phyloP scores from a whole-genome alignment of 2,329 filamentous ascomycete species.

The Xylaria sp. region DNA sequence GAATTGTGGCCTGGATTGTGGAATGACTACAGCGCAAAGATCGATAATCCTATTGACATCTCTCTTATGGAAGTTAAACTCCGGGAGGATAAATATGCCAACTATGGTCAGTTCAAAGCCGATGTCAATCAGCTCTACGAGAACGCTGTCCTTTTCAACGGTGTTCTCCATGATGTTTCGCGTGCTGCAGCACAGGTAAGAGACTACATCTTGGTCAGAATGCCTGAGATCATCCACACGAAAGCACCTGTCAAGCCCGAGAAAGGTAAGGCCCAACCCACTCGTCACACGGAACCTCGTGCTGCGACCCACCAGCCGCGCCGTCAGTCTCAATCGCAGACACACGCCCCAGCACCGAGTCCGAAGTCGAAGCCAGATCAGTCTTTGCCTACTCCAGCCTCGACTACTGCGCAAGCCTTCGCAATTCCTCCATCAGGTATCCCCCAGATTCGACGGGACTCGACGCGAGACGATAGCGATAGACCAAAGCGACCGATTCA shows the following conservation, averaged over 20 bases:
- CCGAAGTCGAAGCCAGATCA: constrained; percentile 53
- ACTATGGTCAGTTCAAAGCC: constrained; percentile 76
- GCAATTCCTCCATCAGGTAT: constrained; percentile 81
- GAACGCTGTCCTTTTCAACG: constrained; percentile 87
- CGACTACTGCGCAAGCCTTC: constrained; percentile 69
- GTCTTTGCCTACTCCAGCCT: constrained; percentile 50
- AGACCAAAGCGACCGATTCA: constrained; percentile 95
- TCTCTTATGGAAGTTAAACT: constrained; percentile 83
- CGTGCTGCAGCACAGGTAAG: constrained; percentile 65
- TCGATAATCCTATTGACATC: constrained; percentile 87
- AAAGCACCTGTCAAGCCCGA: constrained; percentile 70
- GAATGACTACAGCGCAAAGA: constrained; percentile 73
- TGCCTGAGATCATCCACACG: constrained; percentile 56
- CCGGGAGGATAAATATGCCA: constrained; percentile 74
- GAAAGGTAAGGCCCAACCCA: constrained; percentile 63
- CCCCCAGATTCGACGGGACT: constrained; percentile 87
- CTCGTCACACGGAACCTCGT: constrained; percentile 59
- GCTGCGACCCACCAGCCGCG: constrained; percentile 52
- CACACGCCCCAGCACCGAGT: constrained; percentile 50
- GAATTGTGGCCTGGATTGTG: constrained; percentile 80
- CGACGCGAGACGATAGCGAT: constrained; percentile 77
- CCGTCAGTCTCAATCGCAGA: constrained; percentile 48
- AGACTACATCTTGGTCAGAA: constrained; percentile 62
- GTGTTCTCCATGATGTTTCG: constrained; percentile 78
- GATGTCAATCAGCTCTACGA: constrained; percentile 82